Evolutionary conservation across 148 eudicot species (phyloP).

Genomic region (Silene latifolia): DNA sequence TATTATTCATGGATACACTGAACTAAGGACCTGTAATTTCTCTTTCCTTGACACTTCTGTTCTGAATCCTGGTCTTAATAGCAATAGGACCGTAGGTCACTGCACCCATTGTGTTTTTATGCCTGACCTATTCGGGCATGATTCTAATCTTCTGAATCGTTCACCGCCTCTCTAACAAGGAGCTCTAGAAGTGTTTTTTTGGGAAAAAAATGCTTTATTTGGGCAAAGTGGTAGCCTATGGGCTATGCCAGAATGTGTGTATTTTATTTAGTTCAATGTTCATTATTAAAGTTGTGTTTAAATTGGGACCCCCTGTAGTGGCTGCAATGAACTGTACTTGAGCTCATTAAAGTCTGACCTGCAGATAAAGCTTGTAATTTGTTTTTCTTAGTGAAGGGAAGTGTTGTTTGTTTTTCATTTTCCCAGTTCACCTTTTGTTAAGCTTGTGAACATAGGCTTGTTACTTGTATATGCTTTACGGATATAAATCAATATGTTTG

Average conservation of each 20-base stretch:
- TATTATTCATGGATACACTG: background rate
- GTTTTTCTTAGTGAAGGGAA: background rate
- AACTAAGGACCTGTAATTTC: background rate
- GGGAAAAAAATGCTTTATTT: background rate
- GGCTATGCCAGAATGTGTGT: background rate
- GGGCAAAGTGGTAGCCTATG: conserved; percentile 4
- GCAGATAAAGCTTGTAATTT: background rate
- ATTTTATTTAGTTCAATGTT: background rate
- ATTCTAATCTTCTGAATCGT: background rate
- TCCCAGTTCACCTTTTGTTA: background rate
- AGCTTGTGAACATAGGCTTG: background rate
- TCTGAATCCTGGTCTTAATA: background rate
- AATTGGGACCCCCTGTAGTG: background rate
- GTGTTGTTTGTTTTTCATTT: background rate
- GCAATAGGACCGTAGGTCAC: background rate
- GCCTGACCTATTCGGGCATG: background rate
- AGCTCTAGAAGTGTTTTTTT: background rate
- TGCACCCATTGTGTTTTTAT: background rate
- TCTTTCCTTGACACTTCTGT: background rate
- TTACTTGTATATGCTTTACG: background rate
- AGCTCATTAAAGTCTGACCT: conserved; percentile 10
- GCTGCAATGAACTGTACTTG: background rate
- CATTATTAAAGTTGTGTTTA: background rate
- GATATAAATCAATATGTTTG: background rate
- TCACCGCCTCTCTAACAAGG: conserved; percentile 1